phyloP scores from a whole-genome alignment of 495 filamentous ascomycete species.

The Penicillium odoratum region DNA sequence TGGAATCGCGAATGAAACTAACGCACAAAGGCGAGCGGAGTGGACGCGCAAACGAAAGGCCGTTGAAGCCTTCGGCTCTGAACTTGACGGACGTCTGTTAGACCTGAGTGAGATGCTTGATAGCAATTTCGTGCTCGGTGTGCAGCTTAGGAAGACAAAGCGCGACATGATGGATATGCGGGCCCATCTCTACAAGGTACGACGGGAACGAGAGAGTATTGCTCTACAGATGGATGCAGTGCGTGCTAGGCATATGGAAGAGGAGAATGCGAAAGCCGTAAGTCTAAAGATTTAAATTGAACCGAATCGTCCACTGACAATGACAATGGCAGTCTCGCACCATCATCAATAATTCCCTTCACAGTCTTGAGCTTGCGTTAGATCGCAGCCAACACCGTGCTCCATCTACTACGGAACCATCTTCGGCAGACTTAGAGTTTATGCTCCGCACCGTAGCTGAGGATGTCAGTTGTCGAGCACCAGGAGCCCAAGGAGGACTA shows the following conservation, averaged over 20 bases:
- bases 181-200: slow-evolving; percentile 61
- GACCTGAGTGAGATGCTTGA: slow-evolving; percentile 57
- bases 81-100: slow-evolving; percentile 63
- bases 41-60: slow-evolving; percentile 61
- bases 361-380: slow-evolving; percentile 45
- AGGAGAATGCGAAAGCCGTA: slow-evolving; percentile 41
- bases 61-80: slow-evolving; percentile 67
- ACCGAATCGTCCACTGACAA: slow-evolving; percentile 12
- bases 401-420: slow-evolving; percentile 16
- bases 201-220: slow-evolving; percentile 64
- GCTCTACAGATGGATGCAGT: slow-evolving; percentile 70
- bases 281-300: slow-evolving; percentile 3
- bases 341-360: slow-evolving; percentile 47
- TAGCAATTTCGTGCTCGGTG: slow-evolving; percentile 61
- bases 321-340: slow-evolving; percentile 32
- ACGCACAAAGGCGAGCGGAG: slow-evolving; percentile 46
- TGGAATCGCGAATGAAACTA: slow-evolving; percentile 39
- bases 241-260: slow-evolving; percentile 54
- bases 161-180: slow-evolving; percentile 65
- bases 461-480: slow-evolving; percentile 40
- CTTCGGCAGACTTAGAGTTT: slow-evolving; percentile 43
- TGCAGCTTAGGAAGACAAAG: slow-evolving; percentile 61
- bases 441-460: slow-evolving; percentile 43
- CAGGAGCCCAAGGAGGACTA: slow-evolving; percentile 42
- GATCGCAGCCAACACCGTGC: slow-evolving; percentile 42